Base-by-base conservation (phyloP, 2,329 filamentous ascomycete genomes). In the Scorias spongiosa region DNA sequence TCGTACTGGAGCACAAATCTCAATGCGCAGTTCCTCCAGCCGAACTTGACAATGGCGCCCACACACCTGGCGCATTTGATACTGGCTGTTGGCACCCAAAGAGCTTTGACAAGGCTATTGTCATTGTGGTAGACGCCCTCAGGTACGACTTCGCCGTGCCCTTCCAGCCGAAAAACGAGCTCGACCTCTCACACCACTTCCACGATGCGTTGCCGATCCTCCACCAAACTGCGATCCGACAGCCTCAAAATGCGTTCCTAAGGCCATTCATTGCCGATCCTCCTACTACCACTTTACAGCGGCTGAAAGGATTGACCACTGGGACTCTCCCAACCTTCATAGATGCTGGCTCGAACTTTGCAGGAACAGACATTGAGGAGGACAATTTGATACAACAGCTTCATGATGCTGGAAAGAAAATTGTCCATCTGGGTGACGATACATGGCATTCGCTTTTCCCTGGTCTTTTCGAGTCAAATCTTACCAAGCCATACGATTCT, bases 71-170 rank as follows among this genome's bases (percentile, higher is more conserved):
- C 34, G 62, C 64, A 26, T 51, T 63, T 17, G 61, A 75, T 17
- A 69, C 72, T 45, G 91, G 91, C 51, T 98, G 91, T 71, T 98
- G 91, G 91, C 87, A 96, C 61, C 85, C 87, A 29, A 93, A 86
- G 66, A 84, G 79, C 2, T 98, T 96, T 59, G 77, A 93, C 49
- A 91, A 88, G 60, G 88, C 89, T 10, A 80, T 98, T 40, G 75
- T 98, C 18, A 75, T 98, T 44, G 68, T 98, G 42, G 82, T 98
- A 46, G 91, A 98, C 63, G 91, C 91, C 43, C 72, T 98, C 46
- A 81, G 91, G 47, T 98, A 98, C 65, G 91, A 98, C 63, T 98
- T 98, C 55, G 93, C 89, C 0, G 77, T 96, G 10, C 91, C 91
- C 1, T 80, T 82, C 47, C 65, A 70, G 39, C 66, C 75, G 45